Evolutionary conservation across 169 alveolate genomes (phyloP), one percentile per base, ranked within the genome.

Genomic region (Eimeria maxima): DNA sequence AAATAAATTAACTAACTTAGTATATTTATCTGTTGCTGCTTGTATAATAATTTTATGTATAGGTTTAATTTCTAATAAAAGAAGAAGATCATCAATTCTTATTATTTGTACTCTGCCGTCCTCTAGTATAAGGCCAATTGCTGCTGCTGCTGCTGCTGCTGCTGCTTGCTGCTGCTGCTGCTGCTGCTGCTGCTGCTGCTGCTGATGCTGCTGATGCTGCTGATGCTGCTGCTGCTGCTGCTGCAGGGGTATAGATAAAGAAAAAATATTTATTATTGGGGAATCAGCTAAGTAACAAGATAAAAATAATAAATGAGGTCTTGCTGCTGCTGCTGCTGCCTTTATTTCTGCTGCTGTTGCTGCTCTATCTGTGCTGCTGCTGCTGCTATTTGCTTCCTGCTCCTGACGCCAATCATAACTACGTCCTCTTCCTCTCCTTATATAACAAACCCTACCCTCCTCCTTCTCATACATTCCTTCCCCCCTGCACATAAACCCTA

Each of bases 321-420:
- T 67, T 67, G 78, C 78, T 67, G 78, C 78, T 67, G 78, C 78
- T 67, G 78, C 78, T 67, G 78, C 78, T 67, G 78, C 78, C 14
- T 67, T 67, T 20, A 67, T 5, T 67, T 67, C 78, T 67, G 78
- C 78, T 67, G 78, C 78, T 67, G 78, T 14, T 67, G 44, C 44
- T 22, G 78, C 78, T 5, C 38, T 5, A 7, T 67, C 78, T 7
- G 38, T 27, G 78, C 78, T 67, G 78, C 78, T 67, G 78, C 78
- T 67, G 78, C 78, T 67, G 14, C 57, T 11, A 5, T 7, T 8
- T 8, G 78, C 78, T 27, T 67, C 78, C 14, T 67, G 78, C 78
- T n/a, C 11, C 27, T 67, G 44, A 7, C 78, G 6, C 78, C 78
- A 67, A 7, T 20, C 78, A 7, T 5, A 67, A 8, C 6, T 22